Conservation (phyloP, 2,329 filamentous ascomycete genomes). For the Fusarium pilosicola region DNA sequence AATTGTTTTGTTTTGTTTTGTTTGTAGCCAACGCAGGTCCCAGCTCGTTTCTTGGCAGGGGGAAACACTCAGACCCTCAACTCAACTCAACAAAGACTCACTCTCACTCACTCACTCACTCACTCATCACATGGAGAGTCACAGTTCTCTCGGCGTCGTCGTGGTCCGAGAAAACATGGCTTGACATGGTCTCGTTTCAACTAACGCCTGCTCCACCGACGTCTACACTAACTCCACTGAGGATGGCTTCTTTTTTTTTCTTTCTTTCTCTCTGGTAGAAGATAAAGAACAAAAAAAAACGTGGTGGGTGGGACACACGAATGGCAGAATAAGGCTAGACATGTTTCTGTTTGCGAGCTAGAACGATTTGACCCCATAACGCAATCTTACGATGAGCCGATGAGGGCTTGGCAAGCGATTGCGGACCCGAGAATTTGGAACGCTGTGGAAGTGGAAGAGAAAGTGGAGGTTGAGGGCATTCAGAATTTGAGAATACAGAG, state of each 20-base stretch:
- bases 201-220: background rate
- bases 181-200: conserved; percentile 11
- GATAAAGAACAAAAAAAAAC: background rate
- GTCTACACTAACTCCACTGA: background rate
- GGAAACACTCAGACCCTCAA: background rate
- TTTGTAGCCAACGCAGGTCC: background rate
- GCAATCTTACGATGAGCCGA: conserved; percentile 7
- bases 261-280: background rate
- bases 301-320: background rate
- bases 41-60: background rate
- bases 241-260: background rate
- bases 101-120: too few relatives aligned
- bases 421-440: background rate
- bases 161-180: background rate
- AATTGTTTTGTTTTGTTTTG: background rate
- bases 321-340: conserved; percentile 7
- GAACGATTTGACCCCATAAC: conserved; percentile 14
- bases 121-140: background rate
- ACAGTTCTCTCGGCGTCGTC: background rate
- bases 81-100: background rate
- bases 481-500: background rate
- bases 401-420: conserved; percentile 1
- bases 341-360: background rate
- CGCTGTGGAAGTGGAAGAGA: background rate
- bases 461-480: background rate